Conservation (phyloP, 208 protist genomes). For the Trypanosoma scelopori region DNA sequence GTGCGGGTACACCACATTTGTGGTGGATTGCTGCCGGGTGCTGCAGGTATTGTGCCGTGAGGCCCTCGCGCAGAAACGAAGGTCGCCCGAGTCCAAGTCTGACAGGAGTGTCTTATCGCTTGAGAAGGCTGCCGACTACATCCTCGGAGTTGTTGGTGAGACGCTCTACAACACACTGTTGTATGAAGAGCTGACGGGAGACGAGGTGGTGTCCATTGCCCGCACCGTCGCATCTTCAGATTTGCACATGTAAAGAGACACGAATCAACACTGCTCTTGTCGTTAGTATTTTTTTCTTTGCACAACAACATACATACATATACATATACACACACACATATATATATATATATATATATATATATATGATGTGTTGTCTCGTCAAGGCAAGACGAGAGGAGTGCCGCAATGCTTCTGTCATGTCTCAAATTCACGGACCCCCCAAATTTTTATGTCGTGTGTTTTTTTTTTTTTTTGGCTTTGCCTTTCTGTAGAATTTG, state of each 20-base stretch:
- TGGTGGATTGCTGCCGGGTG: conserved; percentile 66
- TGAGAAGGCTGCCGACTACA: conserved; percentile 48
- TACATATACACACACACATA: not conserved
- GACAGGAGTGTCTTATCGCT: conserved; percentile 23
- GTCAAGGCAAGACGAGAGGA: not conserved
- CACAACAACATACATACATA: not conserved
- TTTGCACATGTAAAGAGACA: conserved; percentile 1
- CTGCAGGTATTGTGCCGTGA: conserved; percentile 67
- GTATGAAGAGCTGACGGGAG: conserved; percentile 68
- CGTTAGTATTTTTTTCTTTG: not conserved
- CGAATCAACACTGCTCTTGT: not conserved
- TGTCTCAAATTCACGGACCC: conserved; percentile 10
- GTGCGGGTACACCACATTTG: conserved; percentile 43
- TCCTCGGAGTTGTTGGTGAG: conserved; percentile 56
- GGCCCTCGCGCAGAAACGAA: conserved; percentile 38
- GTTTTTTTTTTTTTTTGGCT: not conserved
- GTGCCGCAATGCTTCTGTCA: not conserved
- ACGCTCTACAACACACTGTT: conserved; percentile 63
- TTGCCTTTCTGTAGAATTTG: not conserved
- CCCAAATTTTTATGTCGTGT: conserved; percentile 16
- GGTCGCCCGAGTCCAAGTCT: not conserved
- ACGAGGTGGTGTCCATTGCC: conserved; percentile 57
- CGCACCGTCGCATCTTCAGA: conserved; percentile 40
- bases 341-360: conserved; percentile 5
- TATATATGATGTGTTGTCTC: not conserved